phyloP scores from a whole-genome alignment of 345 rosid genomes.

The Combretum micranthum region DNA sequence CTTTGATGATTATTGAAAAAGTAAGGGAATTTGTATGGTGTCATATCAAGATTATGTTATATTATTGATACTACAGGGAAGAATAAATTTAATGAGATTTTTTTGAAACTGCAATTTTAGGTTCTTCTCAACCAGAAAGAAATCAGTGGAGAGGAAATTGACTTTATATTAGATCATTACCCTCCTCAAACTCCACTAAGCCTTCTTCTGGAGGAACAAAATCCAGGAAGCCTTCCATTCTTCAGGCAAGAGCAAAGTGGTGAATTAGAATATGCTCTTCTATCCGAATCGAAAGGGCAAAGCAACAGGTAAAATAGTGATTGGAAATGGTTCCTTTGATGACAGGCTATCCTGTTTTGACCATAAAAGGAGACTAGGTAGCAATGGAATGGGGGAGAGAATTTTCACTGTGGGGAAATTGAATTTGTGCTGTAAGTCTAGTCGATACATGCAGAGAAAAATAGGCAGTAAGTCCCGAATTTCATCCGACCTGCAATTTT shows the following conservation, averaged over 20 bases:
- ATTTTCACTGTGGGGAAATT: too few species aligned
- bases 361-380: too few species aligned
- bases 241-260: constrained; percentile 19
- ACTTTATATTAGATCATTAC: constrained; percentile 61
- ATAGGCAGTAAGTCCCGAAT: too few species aligned
- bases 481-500: too few species aligned
- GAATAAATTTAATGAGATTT: neutral
- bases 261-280: constrained; percentile 34
- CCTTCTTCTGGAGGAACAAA: constrained; percentile 60
- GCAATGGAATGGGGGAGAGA: too few species aligned
- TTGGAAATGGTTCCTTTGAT: too few species aligned
- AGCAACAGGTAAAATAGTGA: too few species aligned
- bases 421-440: too few species aligned
- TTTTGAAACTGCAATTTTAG: constrained; percentile 23
- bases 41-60: neutral
- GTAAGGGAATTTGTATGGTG: too few species aligned
- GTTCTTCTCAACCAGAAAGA: constrained; percentile 74
- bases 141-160: constrained; percentile 75
- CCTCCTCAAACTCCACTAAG: constrained; percentile 65
- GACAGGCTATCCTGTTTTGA: too few species aligned
- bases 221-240: constrained; percentile 66
- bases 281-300: constrained; percentile 21
- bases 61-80: neutral
- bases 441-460: too few species aligned
- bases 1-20: neutral